Evolutionary conservation across 139 green algal species (phyloP).

Genomic region (Chlorella ohadii): DNA sequence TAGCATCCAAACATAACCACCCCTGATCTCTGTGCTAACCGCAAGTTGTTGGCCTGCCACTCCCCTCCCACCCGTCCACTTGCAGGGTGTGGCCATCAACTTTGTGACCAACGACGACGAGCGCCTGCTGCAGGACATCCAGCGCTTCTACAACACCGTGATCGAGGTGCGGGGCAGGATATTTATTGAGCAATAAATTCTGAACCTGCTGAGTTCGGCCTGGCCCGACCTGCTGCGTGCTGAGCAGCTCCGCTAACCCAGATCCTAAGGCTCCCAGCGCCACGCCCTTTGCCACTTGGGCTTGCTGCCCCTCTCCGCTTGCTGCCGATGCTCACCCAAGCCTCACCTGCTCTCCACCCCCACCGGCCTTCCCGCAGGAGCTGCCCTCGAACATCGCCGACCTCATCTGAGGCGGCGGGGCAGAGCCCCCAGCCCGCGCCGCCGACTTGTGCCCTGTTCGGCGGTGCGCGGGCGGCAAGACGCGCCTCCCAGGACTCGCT

Average conservation of each 20-base stretch:
- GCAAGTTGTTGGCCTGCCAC: background rate
- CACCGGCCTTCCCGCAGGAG: constrained; percentile 54
- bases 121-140: constrained; percentile 96
- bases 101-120: constrained; percentile 98
- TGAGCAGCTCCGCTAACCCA: no score
- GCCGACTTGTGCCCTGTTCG: constrained; percentile 10
- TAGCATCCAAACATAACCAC: no score
- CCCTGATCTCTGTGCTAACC: no score
- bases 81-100: constrained; percentile 99
- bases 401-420: constrained; percentile 55
- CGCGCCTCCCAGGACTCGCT: no score
- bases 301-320: no score
- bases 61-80: background rate
- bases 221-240: no score
- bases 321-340: background rate
- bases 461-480: background rate
- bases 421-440: background rate
- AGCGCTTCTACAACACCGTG: constrained; percentile 99
- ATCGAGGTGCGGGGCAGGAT: constrained; percentile 76
- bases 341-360: background rate
- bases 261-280: no score
- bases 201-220: no score
- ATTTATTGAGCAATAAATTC: no score
- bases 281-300: no score
- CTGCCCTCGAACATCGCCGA: constrained; percentile 97